Evolutionary conservation across 768 basidiomycete genomes (phyloP).

Genomic region (Boletus rubroflammeus): DNA sequence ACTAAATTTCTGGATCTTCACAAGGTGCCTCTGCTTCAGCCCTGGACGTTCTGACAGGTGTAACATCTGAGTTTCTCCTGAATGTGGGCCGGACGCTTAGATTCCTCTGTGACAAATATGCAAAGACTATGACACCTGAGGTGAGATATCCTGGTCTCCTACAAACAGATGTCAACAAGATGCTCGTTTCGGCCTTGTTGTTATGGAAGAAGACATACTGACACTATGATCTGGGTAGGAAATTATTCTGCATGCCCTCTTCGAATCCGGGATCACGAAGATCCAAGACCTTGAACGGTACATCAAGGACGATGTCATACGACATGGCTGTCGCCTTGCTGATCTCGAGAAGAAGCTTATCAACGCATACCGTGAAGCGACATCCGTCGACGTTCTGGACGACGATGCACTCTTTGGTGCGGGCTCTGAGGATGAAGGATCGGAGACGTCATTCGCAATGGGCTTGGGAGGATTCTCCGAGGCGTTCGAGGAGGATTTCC

Average conservation of each 20-base stretch:
- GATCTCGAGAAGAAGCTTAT: slow-evolving; percentile 88
- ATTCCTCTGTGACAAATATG: slow-evolving; percentile 78
- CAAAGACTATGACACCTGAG: slow-evolving; percentile 78
- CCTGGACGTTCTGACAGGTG: slow-evolving; percentile 71
- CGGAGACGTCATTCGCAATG: slow-evolving; percentile 66
- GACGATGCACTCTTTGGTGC: slow-evolving; percentile 47
- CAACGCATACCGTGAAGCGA: slow-evolving; percentile 74
- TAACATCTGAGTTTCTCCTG: slow-evolving; percentile 74
- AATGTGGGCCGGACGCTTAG: slow-evolving; percentile 87
- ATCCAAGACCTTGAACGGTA: slow-evolving; percentile 82
- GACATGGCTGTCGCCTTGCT: slow-evolving; percentile 69
- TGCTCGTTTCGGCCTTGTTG: neutral
- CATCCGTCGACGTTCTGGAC: slow-evolving; percentile 42
- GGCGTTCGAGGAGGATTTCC: slow-evolving; percentile 86
- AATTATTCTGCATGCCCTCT: slow-evolving; percentile 87
- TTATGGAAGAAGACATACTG: slow-evolving; percentile 3
- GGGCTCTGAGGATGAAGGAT: slow-evolving; percentile 57
- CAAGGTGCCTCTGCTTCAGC: slow-evolving; percentile 73
- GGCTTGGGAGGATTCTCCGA: slow-evolving; percentile 79
- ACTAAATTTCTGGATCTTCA: slow-evolving; percentile 5
- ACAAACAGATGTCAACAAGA: neutral
- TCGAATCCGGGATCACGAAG: slow-evolving; percentile 81
- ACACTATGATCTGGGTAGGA: slow-evolving; percentile 51
- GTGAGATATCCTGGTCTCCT: slow-evolving; percentile 39
- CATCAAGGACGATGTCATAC: slow-evolving; percentile 82